A percentile compares a stretch with the other conserved stretches of the same genome.
These are phyloP conservation scores for Wickerhamomyces hampshirensis DNA, from an alignment of 805 yeast species.

Conservation along the genomic window DNA sequence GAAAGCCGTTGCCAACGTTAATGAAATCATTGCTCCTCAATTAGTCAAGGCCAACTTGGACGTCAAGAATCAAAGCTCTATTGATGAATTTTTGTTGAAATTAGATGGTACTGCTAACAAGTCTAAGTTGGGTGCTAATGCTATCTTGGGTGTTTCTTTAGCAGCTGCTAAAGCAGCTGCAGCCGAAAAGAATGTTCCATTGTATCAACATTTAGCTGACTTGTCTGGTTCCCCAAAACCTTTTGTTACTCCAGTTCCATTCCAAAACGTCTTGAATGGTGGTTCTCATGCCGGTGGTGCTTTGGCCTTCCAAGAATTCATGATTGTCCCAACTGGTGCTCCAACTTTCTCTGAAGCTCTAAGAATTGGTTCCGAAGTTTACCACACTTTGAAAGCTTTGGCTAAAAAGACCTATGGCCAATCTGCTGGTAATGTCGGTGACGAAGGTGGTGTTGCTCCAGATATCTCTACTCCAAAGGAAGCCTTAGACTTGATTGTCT, in stretches of 20 bases:
- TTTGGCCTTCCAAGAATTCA: constrained; percentile 98
- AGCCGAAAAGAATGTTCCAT: constrained; percentile 89
- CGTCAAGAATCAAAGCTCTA: constrained; percentile 78
- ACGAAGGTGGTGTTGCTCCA: constrained; percentile 99
- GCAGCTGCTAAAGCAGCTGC: constrained; percentile 99
- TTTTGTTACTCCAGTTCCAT: constrained; percentile 96
- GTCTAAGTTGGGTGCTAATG: constrained; percentile 97
- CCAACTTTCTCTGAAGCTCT: constrained; percentile 89
- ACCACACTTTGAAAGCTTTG: constrained; percentile 91
- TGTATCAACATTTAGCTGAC: constrained; percentile 86
- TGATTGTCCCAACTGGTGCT: constrained; percentile 96
- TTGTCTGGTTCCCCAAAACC: constrained; percentile 69
- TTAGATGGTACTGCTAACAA: constrained; percentile 98
- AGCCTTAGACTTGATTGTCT: constrained; percentile 91
- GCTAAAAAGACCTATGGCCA: constrained; percentile 96
- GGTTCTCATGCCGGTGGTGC: constrained; percentile 99
- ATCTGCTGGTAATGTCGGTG: constrained; percentile 99
- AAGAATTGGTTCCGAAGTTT: constrained; percentile 96
- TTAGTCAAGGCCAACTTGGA: constrained; percentile 74
- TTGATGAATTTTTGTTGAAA: constrained; percentile 78
- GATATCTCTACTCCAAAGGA: constrained; percentile 91
- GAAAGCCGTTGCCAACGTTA: constrained; percentile 96
- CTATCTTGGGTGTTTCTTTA: constrained; percentile 95
- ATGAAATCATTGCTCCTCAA: constrained; percentile 93
- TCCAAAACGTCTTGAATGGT: constrained; percentile 99